These are phyloP conservation scores for Lipomyces yamadae DNA, from an alignment of 805 yeast species.

Conservation along the genomic window DNA sequence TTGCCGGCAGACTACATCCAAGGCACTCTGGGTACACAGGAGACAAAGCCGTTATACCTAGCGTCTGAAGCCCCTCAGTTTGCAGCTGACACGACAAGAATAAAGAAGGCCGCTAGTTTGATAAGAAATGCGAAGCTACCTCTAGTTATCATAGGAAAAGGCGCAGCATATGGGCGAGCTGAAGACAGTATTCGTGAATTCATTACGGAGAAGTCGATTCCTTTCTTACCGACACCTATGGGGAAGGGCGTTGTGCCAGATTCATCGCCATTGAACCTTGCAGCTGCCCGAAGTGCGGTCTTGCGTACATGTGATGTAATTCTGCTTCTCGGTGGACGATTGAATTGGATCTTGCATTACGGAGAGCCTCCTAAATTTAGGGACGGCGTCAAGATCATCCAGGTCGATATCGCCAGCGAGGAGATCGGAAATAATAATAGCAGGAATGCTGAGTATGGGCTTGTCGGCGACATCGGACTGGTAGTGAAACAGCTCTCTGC, in stretches of 20 bases:
- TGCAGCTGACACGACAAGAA: conserved; percentile 47
- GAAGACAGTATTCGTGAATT: conserved; percentile 50
- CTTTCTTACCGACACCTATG: conserved; percentile 78
- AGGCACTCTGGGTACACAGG: conserved; percentile 37
- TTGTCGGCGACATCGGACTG: conserved; percentile 60
- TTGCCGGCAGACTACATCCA: conserved; percentile 66
- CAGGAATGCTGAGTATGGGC: conserved; percentile 49
- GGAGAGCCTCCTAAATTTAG: conserved; percentile 63
- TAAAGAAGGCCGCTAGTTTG: conserved; percentile 48
- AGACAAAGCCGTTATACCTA: conserved; percentile 7
- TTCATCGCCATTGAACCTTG: conserved; percentile 52
- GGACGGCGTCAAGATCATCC: conserved; percentile 56
- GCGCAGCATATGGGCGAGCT: conserved; percentile 58
- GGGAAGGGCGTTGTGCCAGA: conserved; percentile 74
- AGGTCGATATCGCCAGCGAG: conserved; percentile 59
- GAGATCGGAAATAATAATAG: conserved; percentile 57
- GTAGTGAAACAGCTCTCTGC: conserved; percentile 48
- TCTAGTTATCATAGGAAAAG: conserved; percentile 68
- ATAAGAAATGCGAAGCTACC: conserved; percentile 52
- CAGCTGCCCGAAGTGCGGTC: conserved; percentile 69
- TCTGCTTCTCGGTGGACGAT: conserved; percentile 64
- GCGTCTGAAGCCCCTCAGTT: conserved; percentile 45
- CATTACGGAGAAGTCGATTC: conserved; percentile 51
- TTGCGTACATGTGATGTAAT: conserved; percentile 63
- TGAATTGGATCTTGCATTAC: conserved; percentile 75